These are phyloP conservation scores for Tetrapisispora arboricola DNA, from an alignment of 805 yeast genomes.

Conservation along the genomic window DNA sequence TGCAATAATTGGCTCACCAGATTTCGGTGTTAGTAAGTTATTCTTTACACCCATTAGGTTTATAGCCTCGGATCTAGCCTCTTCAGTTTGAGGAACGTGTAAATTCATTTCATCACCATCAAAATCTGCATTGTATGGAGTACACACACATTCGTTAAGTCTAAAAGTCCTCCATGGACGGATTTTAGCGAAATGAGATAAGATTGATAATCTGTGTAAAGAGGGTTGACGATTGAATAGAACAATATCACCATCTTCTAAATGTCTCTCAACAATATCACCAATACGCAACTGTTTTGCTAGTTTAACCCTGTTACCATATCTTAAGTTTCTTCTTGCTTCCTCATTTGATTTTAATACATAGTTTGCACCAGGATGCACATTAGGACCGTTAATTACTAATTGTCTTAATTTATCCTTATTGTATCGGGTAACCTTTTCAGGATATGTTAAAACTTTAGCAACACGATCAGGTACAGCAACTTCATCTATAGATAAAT, in stretches of 20 bases:
- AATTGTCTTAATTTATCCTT: conserved; percentile 63
- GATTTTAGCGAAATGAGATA: conserved; percentile 91
- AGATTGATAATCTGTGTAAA: conserved; percentile 83
- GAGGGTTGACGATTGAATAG: conserved; percentile 97
- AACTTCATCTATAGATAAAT: conserved; percentile 86
- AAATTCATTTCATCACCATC: conserved; percentile 99
- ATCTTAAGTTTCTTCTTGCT: conserved; percentile 78
- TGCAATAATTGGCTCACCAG: conserved; percentile 98
- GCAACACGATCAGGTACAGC: conserved; percentile 98
- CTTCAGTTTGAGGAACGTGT: conserved; percentile 98
- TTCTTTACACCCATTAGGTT: conserved; percentile 96
- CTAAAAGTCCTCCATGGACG: conserved; percentile 98
- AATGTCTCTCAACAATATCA: conserved; percentile 90
- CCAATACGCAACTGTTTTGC: conserved; percentile 76
- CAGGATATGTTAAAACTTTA: conserved; percentile 91
- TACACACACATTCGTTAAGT: conserved; percentile 96
- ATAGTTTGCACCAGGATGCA: conserved; percentile 96
- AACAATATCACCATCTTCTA: conserved; percentile 95
- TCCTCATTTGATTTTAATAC: conserved; percentile 71
- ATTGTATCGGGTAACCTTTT: conserved; percentile 83
- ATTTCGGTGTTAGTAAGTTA: conserved; percentile 87
- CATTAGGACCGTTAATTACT: conserved; percentile 73
- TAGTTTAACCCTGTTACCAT: conserved; percentile 71
- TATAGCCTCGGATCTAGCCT: conserved; percentile 98
- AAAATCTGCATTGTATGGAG: conserved; percentile 98